Evolutionary conservation across 257 asterid genomes (phyloP).

Genomic region (Solanum piurae): DNA sequence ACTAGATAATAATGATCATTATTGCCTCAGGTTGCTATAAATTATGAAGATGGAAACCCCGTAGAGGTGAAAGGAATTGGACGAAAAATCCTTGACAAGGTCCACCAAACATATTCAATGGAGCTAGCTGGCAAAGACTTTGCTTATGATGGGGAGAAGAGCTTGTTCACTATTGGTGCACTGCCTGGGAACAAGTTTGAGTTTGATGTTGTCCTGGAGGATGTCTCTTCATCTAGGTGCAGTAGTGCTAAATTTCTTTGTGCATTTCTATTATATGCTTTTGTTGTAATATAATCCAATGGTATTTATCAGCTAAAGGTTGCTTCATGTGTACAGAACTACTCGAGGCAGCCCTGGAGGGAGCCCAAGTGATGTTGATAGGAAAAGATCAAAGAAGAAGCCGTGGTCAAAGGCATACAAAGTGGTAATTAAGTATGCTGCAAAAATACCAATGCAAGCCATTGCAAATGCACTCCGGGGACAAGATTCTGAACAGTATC

Average conservation of each 20-base stretch:
- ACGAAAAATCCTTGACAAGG: constrained; percentile 36
- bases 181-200: constrained; percentile 51
- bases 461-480: constrained; percentile 46
- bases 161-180: constrained; percentile 56
- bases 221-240: constrained; percentile 30
- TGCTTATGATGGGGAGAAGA: constrained; percentile 71
- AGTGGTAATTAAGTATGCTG: constrained; percentile 51
- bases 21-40: constrained; percentile 35
- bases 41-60: constrained; percentile 46
- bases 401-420: constrained; percentile 38
- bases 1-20: background rate
- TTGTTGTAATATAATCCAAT: background rate
- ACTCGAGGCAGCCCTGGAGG: constrained; percentile 27
- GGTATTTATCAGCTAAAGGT: background rate
- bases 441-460: constrained; percentile 49
- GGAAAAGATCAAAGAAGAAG: constrained; percentile 36
- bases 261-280: background rate
- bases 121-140: constrained; percentile 38
- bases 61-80: constrained; percentile 60
- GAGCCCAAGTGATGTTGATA: constrained; percentile 27
- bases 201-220: constrained; percentile 47
- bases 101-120: constrained; percentile 26
- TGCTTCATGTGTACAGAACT: constrained; percentile 17
- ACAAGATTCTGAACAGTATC: constrained; percentile 51
- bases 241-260: background rate